phyloP scores from a whole-genome alignment of 2,329 filamentous ascomycete species.

The Septoria petroselini region DNA sequence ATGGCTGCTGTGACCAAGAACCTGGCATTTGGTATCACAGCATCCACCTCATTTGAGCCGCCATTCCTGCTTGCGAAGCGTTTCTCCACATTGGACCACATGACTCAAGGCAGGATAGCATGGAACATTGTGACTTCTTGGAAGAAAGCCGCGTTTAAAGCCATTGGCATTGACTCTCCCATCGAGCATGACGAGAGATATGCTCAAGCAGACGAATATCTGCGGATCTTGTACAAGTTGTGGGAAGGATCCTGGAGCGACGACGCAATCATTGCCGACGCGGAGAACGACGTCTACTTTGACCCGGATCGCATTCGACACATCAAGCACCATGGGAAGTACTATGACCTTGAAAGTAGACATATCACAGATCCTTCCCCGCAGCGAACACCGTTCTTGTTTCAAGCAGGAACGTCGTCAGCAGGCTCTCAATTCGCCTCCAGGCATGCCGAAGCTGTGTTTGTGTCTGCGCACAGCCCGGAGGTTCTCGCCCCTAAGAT shows the following conservation, averaged over 20 bases:
- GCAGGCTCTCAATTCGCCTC: slow-evolving; percentile 58
- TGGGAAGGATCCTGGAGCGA: slow-evolving; percentile 56
- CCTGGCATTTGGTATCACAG: slow-evolving; percentile 61
- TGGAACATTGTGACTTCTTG: slow-evolving; percentile 67
- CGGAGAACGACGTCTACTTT: slow-evolving; percentile 55
- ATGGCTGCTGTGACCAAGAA: slow-evolving; percentile 67
- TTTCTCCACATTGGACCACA: slow-evolving; percentile 61
- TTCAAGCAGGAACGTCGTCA: slow-evolving; percentile 58
- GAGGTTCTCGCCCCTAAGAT: slow-evolving; percentile 60
- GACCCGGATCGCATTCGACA: slow-evolving; percentile 58
- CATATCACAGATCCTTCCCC: slow-evolving; percentile 46
- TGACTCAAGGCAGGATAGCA: slow-evolving; percentile 59
- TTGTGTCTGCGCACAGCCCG: slow-evolving; percentile 64
- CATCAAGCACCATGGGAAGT: slow-evolving; percentile 61
- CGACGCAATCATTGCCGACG: slow-evolving; percentile 56
- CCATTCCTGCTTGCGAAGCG: slow-evolving; percentile 61
- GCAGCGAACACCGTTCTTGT: slow-evolving; percentile 42
- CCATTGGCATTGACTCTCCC: slow-evolving; percentile 56
- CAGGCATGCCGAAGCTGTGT: slow-evolving; percentile 62
- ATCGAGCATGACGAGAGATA: slow-evolving; percentile 63
- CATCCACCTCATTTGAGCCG: slow-evolving; percentile 61
- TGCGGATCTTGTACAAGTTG: slow-evolving; percentile 61
- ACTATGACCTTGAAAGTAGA: slow-evolving; percentile 46
- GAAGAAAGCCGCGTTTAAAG: slow-evolving; percentile 62
- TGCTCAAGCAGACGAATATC: slow-evolving; percentile 60